A percentile compares a stretch with the other conserved stretches of the same genome.
phyloP scores from a whole-genome alignment of 306 rosid species.

The Corylus avellana region DNA sequence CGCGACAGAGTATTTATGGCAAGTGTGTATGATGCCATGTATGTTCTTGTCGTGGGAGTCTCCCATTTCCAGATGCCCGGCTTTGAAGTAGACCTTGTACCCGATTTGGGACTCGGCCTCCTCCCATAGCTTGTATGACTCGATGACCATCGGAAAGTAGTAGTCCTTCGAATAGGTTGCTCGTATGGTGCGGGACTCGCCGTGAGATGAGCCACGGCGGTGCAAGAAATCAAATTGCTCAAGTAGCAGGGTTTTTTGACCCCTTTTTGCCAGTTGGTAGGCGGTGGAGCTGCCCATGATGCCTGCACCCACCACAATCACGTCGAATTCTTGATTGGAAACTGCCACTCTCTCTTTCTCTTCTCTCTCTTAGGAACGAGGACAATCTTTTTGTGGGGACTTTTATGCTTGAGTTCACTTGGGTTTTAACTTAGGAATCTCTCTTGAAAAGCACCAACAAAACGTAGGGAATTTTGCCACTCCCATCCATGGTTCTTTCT shows the following conservation, averaged over 20 bases:
- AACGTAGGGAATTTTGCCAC: no score
- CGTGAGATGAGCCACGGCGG: conserved; percentile 96
- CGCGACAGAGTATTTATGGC: conserved; percentile 27
- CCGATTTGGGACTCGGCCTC: conserved; percentile 62
- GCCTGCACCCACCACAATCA: conserved; percentile 66
- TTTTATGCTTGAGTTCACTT: no score
- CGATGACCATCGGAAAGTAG: conserved; percentile 57
- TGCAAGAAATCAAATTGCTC: conserved; percentile 95
- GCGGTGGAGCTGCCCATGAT: conserved; percentile 89
- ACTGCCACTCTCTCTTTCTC: no score
- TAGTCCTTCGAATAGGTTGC: conserved; percentile 58
- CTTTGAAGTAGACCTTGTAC: conserved; percentile 61
- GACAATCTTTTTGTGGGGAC: no score
- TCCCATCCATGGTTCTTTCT: no score
- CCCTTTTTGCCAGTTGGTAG: conserved; percentile 59
- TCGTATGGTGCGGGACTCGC: conserved; percentile 94
- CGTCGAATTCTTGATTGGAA: no score
- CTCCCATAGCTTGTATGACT: conserved; percentile 72
- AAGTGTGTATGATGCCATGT: conserved; percentile 40
- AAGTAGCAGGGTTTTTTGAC: conserved; percentile 51
- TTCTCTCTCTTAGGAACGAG: no score
- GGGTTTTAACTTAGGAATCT: no score
- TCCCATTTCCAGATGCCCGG: conserved; percentile 70
- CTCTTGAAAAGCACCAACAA: no score
- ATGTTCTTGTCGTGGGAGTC: conserved; percentile 22